Conservation (phyloP, 164 flowering plant species). For the Aristolochia contorta region DNA sequence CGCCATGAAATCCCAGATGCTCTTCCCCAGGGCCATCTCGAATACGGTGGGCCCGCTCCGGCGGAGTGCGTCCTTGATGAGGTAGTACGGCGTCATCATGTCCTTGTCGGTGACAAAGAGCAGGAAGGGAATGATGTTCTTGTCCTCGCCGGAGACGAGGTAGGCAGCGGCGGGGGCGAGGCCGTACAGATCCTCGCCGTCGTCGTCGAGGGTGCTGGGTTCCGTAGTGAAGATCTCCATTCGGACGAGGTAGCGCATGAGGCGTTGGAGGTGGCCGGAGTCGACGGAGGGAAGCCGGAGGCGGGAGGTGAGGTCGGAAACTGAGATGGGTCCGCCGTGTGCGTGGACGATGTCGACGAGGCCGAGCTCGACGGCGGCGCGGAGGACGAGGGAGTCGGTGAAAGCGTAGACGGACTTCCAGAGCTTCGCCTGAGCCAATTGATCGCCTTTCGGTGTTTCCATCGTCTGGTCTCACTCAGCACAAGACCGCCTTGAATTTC, state of each 20-base stretch:
- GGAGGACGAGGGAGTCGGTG: constrained; percentile 20
- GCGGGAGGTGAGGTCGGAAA: constrained; percentile 15
- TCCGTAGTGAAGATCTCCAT: constrained; percentile 12
- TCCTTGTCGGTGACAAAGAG: constrained; percentile 6
- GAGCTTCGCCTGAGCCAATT: constrained; percentile 11
- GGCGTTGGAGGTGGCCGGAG: constrained; percentile 10
- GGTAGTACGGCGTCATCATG: constrained; percentile 16
- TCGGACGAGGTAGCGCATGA: constrained; percentile 26
- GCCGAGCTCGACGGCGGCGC: constrained; percentile 26
- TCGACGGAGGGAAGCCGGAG: constrained; percentile 10
- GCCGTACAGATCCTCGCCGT: constrained; percentile 8
- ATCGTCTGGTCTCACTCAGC: no score
- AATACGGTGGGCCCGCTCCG: constrained; percentile 10
- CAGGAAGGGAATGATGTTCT: constrained; percentile 9
- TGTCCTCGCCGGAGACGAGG: constrained; percentile 9
- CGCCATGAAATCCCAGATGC: constrained; percentile 19
- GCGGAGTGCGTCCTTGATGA: constrained; percentile 5
- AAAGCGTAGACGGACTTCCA: constrained; percentile 22
- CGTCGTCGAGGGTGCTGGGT: neutral
- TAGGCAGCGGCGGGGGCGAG: constrained; percentile 11
- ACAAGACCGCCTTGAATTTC: no score
- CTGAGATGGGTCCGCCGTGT: constrained; percentile 30
- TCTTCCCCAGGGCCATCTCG: constrained; percentile 20
- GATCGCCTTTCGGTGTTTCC: no score
- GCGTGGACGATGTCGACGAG: constrained; percentile 35